Evolutionary conservation across 225 moss, liverwort and hornwort species (phyloP).

Genomic region (Neckera pumila): DNA sequence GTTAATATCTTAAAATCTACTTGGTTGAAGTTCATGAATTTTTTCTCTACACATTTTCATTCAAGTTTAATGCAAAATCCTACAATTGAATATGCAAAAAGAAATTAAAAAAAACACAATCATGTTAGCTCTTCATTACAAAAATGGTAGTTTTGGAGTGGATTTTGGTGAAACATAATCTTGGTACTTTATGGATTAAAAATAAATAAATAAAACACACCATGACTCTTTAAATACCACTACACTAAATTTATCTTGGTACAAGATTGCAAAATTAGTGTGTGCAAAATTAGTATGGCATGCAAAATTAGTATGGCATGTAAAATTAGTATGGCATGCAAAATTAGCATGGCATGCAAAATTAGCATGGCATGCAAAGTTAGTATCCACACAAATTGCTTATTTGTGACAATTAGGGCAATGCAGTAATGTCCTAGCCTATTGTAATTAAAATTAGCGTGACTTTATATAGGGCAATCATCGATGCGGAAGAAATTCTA

Average conservation of each 20-base stretch:
- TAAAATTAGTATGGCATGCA: too few relatives aligned
- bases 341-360: too few relatives aligned
- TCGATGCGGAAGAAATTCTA: too few relatives aligned
- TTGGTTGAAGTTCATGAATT: not conserved
- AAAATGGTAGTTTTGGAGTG: not conserved
- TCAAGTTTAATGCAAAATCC: not conserved
- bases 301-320: too few relatives aligned
- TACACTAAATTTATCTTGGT: accelerated
- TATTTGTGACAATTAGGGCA: not conserved
- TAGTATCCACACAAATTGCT: not conserved
- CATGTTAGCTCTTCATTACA: too few relatives aligned
- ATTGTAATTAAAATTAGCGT: not conserved
- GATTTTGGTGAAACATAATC: not conserved
- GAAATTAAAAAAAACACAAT: not conserved
- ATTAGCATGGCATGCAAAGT: too few relatives aligned
- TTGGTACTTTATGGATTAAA: not conserved
- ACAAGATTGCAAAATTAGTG: not conserved
- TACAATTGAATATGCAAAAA: not conserved
- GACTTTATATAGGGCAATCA: not conserved
- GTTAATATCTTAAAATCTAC: not conserved
- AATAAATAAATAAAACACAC: not conserved
- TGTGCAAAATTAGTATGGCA: not conserved
- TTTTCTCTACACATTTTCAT: not conserved
- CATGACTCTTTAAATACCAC: not conserved
- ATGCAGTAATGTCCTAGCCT: not conserved